Percentiles rank a stretch among this genome's conserved stretches.
These are phyloP conservation scores for Dianthus caryophyllus DNA, from an alignment of 148 eudicot species.

Conservation along the genomic window DNA sequence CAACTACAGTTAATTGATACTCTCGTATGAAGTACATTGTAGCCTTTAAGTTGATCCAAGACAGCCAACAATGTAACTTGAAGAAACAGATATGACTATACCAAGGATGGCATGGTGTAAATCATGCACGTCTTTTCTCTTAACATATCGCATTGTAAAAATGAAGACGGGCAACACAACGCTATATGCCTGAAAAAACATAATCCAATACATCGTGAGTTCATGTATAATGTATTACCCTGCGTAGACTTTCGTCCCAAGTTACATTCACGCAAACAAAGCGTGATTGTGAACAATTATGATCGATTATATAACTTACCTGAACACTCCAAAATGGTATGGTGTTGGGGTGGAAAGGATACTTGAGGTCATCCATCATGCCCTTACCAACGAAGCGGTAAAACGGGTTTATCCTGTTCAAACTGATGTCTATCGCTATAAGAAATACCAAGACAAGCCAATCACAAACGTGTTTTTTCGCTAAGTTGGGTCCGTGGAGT, in stretches of 20 bases:
- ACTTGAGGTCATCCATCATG: constrained; percentile 75
- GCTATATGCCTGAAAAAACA: constrained; percentile 46
- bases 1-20: neutral
- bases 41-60: neutral
- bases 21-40: too few species aligned
- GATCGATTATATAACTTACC: constrained; percentile 32
- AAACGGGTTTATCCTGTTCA: constrained; percentile 58
- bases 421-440: constrained; percentile 31
- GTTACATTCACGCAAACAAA: too few species aligned
- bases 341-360: constrained; percentile 62
- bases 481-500: constrained; percentile 54
- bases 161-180: constrained; percentile 55
- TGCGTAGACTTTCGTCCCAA: too few species aligned
- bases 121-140: constrained; percentile 65
- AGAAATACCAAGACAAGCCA: constrained; percentile 68
- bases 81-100: constrained; percentile 17
- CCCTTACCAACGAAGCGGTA: constrained; percentile 73
- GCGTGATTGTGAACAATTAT: too few species aligned
- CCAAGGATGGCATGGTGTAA: constrained; percentile 78
- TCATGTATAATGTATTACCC: too few species aligned
- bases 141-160: constrained; percentile 47
- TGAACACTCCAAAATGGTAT: constrained; percentile 80
- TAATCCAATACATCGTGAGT: neutral
- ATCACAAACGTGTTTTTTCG: constrained; percentile 62
- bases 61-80: too few species aligned